A percentile compares a stretch with the other conserved stretches of the same genome.
Conservation (phyloP, 345 rosid species). For the Gossypium turneri region DNA sequence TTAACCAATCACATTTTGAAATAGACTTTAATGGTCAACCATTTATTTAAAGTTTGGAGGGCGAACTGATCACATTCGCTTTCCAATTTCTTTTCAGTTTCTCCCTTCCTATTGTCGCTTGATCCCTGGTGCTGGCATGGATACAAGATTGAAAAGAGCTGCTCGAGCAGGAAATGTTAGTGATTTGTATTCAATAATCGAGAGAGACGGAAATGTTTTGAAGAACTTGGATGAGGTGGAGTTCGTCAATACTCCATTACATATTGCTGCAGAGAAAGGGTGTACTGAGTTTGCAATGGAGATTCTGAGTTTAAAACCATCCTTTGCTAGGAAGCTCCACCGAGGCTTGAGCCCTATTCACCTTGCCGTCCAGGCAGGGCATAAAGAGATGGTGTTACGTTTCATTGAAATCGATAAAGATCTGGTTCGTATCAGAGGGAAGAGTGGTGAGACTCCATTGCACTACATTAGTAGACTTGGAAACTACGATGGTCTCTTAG, state of each 20-base stretch:
- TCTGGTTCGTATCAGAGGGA: not conserved
- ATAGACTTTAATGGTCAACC: no score
- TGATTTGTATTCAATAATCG: conserved; percentile 4
- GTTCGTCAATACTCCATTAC: not conserved
- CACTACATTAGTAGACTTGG: conserved; percentile 1
- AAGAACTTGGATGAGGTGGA: conserved; percentile 4
- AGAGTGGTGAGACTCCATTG: not conserved
- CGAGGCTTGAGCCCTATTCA: conserved; percentile 22
- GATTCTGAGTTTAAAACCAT: no score
- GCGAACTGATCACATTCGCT: no score
- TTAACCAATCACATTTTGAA: no score
- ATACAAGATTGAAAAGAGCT: not conserved
- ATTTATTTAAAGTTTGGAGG: no score
- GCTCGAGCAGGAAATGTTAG: conserved; percentile 6
- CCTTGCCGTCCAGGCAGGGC: conserved; percentile 5
- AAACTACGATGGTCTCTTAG: conserved; percentile 8
- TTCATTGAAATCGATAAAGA: not conserved
- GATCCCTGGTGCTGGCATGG: not conserved
- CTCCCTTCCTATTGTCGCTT: not conserved
- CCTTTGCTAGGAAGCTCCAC: not conserved
- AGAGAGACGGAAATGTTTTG: not conserved
- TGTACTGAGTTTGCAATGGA: no score
- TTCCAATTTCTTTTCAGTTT: no score
- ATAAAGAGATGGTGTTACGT: not conserved
- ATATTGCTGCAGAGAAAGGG: no score